Conservation (phyloP, 371 early-diverging fungal species). For the Basidiobolus meristosporus region DNA sequence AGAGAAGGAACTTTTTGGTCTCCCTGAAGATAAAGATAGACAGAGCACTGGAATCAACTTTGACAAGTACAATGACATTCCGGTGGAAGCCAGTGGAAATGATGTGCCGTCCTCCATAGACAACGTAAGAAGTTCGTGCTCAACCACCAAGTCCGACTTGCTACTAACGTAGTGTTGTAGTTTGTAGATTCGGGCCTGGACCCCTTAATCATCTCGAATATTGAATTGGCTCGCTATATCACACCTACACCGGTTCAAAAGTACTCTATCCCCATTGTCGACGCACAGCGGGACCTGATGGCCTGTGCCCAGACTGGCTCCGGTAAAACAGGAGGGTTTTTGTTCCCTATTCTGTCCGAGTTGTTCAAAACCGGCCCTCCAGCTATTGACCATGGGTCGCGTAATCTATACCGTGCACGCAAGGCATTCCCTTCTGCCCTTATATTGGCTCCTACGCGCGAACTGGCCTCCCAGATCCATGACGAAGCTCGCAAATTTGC, state of each 20-base stretch:
- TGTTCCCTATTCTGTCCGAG: conserved; percentile 76
- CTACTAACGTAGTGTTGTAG: neutral
- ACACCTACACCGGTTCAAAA: conserved; percentile 93
- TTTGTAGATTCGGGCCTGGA: conserved; percentile 62
- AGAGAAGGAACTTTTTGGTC: conserved; percentile 64
- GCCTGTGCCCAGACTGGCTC: conserved; percentile 93
- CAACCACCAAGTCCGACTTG: neutral
- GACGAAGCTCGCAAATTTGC: conserved; percentile 71
- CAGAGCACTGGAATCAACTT: conserved; percentile 86
- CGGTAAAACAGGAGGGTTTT: conserved; percentile 79
- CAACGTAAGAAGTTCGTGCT: neutral
- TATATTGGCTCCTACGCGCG: conserved; percentile 94
- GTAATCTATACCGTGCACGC: conserved; percentile 57
- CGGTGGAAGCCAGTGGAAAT: conserved; percentile 81
- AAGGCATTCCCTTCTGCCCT: conserved; percentile 66
- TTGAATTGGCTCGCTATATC: conserved; percentile 74
- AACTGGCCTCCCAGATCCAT: conserved; percentile 91
- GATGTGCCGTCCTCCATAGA: conserved; percentile 25
- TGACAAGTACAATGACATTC: conserved; percentile 92
- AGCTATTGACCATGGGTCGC: conserved; percentile 17
- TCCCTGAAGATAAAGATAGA: conserved; percentile 39
- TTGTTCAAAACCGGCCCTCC: conserved; percentile 81
- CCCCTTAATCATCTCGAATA: conserved; percentile 73
- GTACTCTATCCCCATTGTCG: conserved; percentile 78
- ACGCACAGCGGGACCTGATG: conserved; percentile 54